These are phyloP conservation scores for Phellinidium pouzarii DNA, from an alignment of 1,284 basidiomycete genomes.

Conservation along the genomic window DNA sequence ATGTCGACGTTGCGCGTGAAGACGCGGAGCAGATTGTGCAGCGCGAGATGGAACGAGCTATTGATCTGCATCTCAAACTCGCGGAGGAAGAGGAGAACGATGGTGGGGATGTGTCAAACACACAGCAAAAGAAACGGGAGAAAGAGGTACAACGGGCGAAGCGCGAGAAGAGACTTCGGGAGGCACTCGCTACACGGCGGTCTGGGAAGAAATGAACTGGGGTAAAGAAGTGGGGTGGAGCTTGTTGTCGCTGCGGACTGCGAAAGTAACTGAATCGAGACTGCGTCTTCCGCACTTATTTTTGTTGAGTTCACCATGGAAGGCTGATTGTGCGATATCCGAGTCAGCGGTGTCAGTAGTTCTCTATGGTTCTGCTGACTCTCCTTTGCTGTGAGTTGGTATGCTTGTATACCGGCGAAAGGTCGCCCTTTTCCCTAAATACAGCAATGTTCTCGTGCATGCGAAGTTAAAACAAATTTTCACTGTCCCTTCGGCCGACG, in stretches of 20 bases:
- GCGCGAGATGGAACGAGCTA: slow-evolving; percentile 62
- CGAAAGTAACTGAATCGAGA: not conserved
- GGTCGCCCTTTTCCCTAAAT: not conserved
- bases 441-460: not conserved
- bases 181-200: slow-evolving; percentile 11
- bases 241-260: not conserved
- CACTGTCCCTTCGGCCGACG: not conserved
- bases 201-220: slow-evolving; percentile 9
- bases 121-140: slow-evolving; percentile 61
- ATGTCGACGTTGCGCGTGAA: slow-evolving; percentile 25
- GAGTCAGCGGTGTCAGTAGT: not conserved
- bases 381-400: not conserved
- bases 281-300: not conserved
- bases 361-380: not conserved
- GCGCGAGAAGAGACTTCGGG: slow-evolving; percentile 23
- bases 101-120: slow-evolving; percentile 55
- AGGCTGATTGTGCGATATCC: not conserved
- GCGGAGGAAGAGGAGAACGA: slow-evolving; percentile 42
- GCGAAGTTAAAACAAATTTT: not conserved
- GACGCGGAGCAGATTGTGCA: slow-evolving; percentile 37
- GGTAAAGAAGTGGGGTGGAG: not conserved
- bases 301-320: not conserved
- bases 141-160: slow-evolving; percentile 44
- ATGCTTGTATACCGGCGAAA: not conserved
- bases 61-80: slow-evolving; percentile 44